Base-by-base conservation (phyloP, 2,329 filamentous ascomycete species). In the Aspergillus ustus region DNA sequence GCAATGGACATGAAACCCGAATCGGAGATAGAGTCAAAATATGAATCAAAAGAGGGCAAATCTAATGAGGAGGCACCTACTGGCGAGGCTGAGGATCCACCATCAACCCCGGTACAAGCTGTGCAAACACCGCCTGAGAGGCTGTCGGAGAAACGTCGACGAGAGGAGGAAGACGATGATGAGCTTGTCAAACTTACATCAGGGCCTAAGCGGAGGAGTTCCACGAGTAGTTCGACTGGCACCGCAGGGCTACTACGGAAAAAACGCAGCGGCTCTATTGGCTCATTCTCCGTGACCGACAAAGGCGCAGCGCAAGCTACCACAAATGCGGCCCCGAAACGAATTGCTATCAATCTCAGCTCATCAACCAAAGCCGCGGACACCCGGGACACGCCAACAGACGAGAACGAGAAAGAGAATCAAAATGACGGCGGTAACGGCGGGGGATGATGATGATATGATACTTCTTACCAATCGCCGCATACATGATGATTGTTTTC, bases 151-250 rank as follows among this genome's bases (percentile, higher is more conserved):
- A 98, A 98, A 78, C 89, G 94, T 52, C 87, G 94, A 52, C 87
- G 95, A 48, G 80, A 83, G 69, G 93, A 97, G 73, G 94, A 97
- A 64, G 94, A 97, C 50, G 93, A 97, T 59, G 93, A 97, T 66
- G 92, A 94, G 71, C 80, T 98, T n/a, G 88, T 89, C 58, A 96
- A 95, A 77, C 83, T 97, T 69, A 87, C 91, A 66, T 73, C 76
- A 9, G 78, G 75, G 25, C 74, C 78, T 1, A 82, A 82, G 67
- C 75, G 81, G 56, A 75, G 81, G 61, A 81, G 78, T 61, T 82
- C 79, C 13, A 78, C 72, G 13, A 73, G 72, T 37, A 72, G 75
- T 52, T 76, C 74, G 52, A 70, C 73, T 5, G 68, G 69, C 25
- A 73, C 73, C 51, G 69, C 73, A 15, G 73, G 74, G 8, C 65